These are phyloP conservation scores for Globisporangium cystogenes DNA, from an alignment of 352 stramenopile species.

Conservation along the genomic window DNA sequence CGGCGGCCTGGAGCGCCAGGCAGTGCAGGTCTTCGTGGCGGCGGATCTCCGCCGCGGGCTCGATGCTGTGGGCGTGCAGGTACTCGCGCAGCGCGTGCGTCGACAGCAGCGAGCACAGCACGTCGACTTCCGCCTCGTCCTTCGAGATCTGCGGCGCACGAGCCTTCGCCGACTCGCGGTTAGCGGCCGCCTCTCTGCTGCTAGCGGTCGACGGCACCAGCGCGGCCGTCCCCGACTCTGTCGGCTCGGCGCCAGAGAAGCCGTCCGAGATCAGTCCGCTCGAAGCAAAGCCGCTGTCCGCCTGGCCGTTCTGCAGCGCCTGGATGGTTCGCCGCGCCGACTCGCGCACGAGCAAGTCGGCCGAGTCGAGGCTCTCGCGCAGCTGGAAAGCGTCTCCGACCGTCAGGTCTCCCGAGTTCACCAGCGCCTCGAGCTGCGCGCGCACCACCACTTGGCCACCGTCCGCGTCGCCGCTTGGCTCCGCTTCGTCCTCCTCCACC, in stretches of 20 bases:
- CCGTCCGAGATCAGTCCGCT: constrained; percentile 31
- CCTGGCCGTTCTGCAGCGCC: constrained; percentile 50
- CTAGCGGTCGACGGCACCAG: constrained; percentile 14
- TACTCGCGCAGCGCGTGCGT: constrained; percentile 60
- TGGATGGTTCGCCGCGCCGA: constrained; percentile 58
- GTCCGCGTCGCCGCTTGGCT: background rate
- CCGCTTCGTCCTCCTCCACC: background rate
- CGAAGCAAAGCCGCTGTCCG: constrained; percentile 18
- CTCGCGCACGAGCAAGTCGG: constrained; percentile 32
- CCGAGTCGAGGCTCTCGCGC: constrained; percentile 48
- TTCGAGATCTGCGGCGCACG: constrained; percentile 9
- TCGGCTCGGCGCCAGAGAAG: constrained; percentile 10
- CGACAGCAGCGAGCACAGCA: constrained; percentile 80
- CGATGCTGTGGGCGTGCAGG: constrained; percentile 54
- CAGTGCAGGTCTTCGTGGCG: constrained; percentile 69
- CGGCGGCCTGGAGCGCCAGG: constrained; percentile 44
- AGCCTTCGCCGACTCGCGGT: constrained; percentile 4
- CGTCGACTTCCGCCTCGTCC: constrained; percentile 51
- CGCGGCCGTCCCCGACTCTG: background rate
- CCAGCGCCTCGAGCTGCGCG: constrained; percentile 72
- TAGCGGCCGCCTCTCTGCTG: too few species aligned
- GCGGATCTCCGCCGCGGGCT: constrained; percentile 19
- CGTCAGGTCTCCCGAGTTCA: constrained; percentile 56
- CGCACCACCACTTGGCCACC: constrained; percentile 42
- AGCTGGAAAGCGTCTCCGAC: constrained; percentile 69